Base-by-base conservation (phyloP, 495 filamentous ascomycete species). In the Penicillium pulvis region DNA sequence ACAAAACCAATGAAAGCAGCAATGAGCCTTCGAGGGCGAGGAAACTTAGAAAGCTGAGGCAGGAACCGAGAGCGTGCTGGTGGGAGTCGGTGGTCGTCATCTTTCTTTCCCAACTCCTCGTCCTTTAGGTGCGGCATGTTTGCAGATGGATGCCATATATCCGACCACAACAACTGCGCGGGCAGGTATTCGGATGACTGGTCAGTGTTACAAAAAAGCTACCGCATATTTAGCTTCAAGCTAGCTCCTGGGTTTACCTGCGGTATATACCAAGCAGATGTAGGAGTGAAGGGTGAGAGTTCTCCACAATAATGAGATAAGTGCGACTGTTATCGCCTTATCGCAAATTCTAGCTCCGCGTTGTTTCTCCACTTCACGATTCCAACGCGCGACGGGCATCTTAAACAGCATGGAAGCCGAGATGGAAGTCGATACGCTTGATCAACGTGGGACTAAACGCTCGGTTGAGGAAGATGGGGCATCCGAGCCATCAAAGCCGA, bases 81-180 rank as follows among this genome's bases (percentile, higher is more conserved):
- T 63, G 64, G 23, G 59, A 60, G 5, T 53, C 75, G 80, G 66
- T 83, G 82, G 62, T 88, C 86, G 66, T 89, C 86, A 66, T 88
- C 80, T 57, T 82, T 84, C 74, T 88, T 88, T 47, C 85, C 86
- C n/a, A 87, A 78, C 77, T 89, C 86, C 72, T 85, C 85, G 69
- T 89, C 86, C 48, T 67, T 76, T 16, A 75, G 65, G 57, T 82
- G 75, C 5, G 79, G 65, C 66, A 78, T 76, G 55, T 70, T 77
- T 59, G 73, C 61, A 55, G 74, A 71, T 54, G 69, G 36, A 50
- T 14, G n/a, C 49, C 66, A 57, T 66, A 58, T 43, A 35, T 45
- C 59, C 58, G 66, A 63, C 62, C 49, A 20, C n/a, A 43, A 35
- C 10, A 53, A 16, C 30, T 23, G 20, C 35, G 6, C 11, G 28